Evolutionary conservation across 345 rosid species (phyloP).

Genomic region (Pugionium dolabratum): DNA sequence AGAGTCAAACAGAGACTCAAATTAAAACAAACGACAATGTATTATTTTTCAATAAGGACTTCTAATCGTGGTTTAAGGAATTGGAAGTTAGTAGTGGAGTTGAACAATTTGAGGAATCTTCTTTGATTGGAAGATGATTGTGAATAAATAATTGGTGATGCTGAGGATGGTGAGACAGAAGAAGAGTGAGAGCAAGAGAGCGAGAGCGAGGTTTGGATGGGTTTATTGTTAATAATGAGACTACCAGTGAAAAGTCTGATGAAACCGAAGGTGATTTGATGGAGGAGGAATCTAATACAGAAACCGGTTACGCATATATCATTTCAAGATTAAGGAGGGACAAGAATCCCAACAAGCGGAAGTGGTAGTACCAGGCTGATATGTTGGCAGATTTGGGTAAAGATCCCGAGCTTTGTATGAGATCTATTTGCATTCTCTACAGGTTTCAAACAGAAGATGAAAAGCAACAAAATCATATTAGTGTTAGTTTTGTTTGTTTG

Average conservation of each 20-base stretch:
- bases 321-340: slow-evolving; percentile 51
- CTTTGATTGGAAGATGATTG: slow-evolving; percentile 29
- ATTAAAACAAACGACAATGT: too few species aligned
- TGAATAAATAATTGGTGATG: slow-evolving; percentile 41
- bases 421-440: slow-evolving; percentile 73
- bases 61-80: slow-evolving; percentile 21
- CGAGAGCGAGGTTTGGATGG: slow-evolving; percentile 51
- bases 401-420: slow-evolving; percentile 73
- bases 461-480: not conserved
- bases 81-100: slow-evolving; percentile 32
- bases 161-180: slow-evolving; percentile 46
- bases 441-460: slow-evolving; percentile 67
- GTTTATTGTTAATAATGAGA: slow-evolving; percentile 53
- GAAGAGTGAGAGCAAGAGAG: slow-evolving; percentile 44
- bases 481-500: too few species aligned
- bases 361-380: slow-evolving; percentile 63
- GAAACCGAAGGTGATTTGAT: not conserved
- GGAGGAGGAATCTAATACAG: slow-evolving; percentile 48
- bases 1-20: too few species aligned
- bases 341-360: slow-evolving; percentile 40
- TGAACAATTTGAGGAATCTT: not conserved
- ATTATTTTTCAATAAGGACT: too few species aligned
- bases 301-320: slow-evolving; percentile 38
- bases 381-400: slow-evolving; percentile 75
- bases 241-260: slow-evolving; percentile 12